Evolutionary conservation across 2,329 filamentous ascomycete species (phyloP).

Genomic region (Ceratocystis cubensis): DNA sequence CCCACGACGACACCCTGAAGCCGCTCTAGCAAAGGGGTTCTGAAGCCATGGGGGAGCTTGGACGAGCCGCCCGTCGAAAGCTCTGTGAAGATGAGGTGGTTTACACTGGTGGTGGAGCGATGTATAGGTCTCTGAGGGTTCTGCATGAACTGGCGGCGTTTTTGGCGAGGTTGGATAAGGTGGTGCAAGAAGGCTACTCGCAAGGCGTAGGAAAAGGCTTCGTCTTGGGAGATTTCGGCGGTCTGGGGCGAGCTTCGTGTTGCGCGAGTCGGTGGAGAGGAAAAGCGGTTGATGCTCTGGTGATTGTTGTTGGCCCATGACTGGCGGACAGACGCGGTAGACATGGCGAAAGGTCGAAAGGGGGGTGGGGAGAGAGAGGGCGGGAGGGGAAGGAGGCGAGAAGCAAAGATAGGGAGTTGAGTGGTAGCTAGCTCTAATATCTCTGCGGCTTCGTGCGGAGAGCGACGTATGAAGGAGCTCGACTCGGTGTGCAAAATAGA

Average conservation of each 20-base stretch:
- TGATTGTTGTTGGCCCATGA: slow-evolving; percentile 17
- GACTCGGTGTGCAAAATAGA: not conserved
- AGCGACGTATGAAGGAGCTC: not conserved
- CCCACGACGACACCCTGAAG: slow-evolving; percentile 71
- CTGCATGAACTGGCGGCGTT: slow-evolving; percentile 75
- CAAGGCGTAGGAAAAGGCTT: slow-evolving; percentile 84
- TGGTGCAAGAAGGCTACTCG: slow-evolving; percentile 86
- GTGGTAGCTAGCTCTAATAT: not conserved
- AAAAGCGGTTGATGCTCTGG: slow-evolving; percentile 22
- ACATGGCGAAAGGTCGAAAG: slow-evolving; percentile 15
- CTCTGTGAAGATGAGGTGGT: slow-evolving; percentile 24
- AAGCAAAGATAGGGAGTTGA: not conserved
- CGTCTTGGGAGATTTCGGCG: slow-evolving; percentile 50
- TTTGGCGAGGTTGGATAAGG: slow-evolving; percentile 78
- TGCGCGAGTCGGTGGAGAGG: slow-evolving; percentile 22
- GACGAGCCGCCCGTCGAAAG: slow-evolving; percentile 27
- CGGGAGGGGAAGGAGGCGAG: not conserved
- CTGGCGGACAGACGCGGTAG: slow-evolving; percentile 19
- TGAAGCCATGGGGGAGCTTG: slow-evolving; percentile 47
- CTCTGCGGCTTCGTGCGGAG: not conserved
- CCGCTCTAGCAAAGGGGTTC: slow-evolving; percentile 49
- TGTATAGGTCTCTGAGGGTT: slow-evolving; percentile 40
- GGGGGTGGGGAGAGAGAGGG: not conserved
- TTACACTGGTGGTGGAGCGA: slow-evolving; percentile 55
- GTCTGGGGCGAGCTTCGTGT: slow-evolving; percentile 24